Percentiles rank a stretch among this genome's conserved stretches.
Conservation (phyloP, 2,329 filamentous ascomycete genomes). For the Sarocladium strictum region DNA sequence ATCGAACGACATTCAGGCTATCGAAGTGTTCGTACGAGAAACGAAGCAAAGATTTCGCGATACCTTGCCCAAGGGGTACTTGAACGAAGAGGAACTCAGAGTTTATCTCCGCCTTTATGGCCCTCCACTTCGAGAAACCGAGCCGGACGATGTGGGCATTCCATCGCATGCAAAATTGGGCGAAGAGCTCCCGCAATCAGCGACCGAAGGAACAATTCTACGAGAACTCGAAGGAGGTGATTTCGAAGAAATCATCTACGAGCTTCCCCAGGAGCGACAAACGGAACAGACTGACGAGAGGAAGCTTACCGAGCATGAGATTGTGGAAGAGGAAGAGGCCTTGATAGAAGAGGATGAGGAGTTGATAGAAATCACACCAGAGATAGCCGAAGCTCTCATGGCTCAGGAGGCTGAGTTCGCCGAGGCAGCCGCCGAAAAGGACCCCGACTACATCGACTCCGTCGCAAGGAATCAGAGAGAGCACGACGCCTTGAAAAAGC, state of each 20-base stretch:
- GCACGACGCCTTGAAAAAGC: conserved; percentile 47
- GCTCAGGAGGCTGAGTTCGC: conserved; percentile 23
- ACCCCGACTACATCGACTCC: conserved; percentile 36
- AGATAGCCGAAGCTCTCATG: conserved; percentile 19
- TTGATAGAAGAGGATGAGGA: too few relatives aligned
- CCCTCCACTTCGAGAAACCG: conserved; percentile 58
- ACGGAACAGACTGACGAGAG: conserved; percentile 22
- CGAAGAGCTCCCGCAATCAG: conserved; percentile 13
- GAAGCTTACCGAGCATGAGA: neutral
- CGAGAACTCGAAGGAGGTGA: conserved; percentile 49
- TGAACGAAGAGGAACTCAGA: conserved; percentile 64
- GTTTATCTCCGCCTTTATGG: conserved; percentile 82
- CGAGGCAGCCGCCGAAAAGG: conserved; percentile 21
- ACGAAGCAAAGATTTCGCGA: conserved; percentile 73
- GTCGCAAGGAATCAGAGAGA: conserved; percentile 49
- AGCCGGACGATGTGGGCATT: conserved; percentile 52
- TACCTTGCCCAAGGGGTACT: conserved; percentile 63
- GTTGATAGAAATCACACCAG: conserved; percentile 8
- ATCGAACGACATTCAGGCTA: conserved; percentile 12
- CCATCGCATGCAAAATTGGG: conserved; percentile 33
- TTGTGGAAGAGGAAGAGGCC: conserved; percentile 14
- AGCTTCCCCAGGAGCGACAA: conserved; percentile 16
- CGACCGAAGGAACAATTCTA: conserved; percentile 40
- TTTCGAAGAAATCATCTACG: conserved; percentile 56
- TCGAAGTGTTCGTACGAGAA: conserved; percentile 61